A percentile compares a stretch with the other conserved stretches of the same genome.
Conservation (phyloP, 306 rosid species). For the Pyrus pyrifolia region DNA sequence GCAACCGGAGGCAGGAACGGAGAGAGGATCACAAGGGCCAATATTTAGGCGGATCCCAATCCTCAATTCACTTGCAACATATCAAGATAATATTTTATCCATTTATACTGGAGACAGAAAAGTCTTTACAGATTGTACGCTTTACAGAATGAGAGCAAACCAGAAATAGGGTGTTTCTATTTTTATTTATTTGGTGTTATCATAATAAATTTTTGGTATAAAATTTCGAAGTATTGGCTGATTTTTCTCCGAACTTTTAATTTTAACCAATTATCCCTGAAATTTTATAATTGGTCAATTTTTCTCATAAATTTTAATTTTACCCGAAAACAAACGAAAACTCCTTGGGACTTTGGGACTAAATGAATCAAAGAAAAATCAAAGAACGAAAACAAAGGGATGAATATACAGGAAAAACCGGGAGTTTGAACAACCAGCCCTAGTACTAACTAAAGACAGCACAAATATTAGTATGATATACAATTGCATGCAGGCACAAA, state of each 20-base stretch:
- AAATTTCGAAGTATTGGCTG: neutral
- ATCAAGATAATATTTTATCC: conserved; percentile 4
- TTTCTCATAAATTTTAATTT: too few species aligned
- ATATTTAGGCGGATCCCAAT: conserved; percentile 7
- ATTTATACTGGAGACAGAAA: neutral
- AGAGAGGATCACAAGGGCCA: conserved; percentile 6
- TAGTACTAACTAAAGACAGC: neutral
- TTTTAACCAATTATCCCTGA: too few species aligned
- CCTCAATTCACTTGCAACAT: conserved; percentile 3
- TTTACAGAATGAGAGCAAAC: neutral
- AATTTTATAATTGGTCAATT: too few species aligned
- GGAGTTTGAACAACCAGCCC: too few species aligned
- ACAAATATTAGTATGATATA: neutral
- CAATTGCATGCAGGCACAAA: neutral
- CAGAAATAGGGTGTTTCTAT: neutral
- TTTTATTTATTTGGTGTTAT: neutral
- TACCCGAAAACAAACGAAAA: too few species aligned
- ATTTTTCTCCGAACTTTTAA: too few species aligned
- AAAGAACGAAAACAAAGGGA: too few species aligned
- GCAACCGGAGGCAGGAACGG: neutral
- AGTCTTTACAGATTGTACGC: neutral
- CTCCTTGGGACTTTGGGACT: too few species aligned
- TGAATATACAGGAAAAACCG: too few species aligned
- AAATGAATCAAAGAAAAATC: neutral
- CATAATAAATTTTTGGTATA: neutral